These are phyloP conservation scores for Helianthus annuus DNA, from an alignment of 129 eudicot species.

Conservation along the genomic window DNA sequence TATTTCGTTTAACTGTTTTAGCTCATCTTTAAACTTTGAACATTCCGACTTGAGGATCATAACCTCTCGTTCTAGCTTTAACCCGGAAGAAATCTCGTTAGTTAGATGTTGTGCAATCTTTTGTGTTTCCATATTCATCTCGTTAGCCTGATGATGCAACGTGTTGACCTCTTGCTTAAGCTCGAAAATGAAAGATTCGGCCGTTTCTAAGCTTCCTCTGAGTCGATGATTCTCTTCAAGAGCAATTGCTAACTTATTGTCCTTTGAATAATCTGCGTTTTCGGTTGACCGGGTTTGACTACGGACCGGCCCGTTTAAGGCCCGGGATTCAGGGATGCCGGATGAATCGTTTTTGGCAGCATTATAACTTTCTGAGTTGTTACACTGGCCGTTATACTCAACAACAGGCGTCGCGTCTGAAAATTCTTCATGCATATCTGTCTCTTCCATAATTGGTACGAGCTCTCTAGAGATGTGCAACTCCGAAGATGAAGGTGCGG, in stretches of 20 bases:
- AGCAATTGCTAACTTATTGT: constrained; percentile 57
- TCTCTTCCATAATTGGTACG: constrained; percentile 50
- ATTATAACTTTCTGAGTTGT: constrained; percentile 61
- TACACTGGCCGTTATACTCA: constrained; percentile 63
- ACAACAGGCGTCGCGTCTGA: constrained; percentile 55
- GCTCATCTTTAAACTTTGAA: constrained; percentile 58
- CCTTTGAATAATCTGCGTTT: constrained; percentile 49
- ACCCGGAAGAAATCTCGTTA: constrained; percentile 60
- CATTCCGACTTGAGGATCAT: constrained; percentile 64
- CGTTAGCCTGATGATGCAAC: constrained; percentile 66
- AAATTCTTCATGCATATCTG: constrained; percentile 47
- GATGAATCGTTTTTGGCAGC: constrained; percentile 68
- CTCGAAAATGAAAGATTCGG: constrained; percentile 70
- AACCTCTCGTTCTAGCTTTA: constrained; percentile 70
- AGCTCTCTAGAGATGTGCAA: constrained; percentile 45
- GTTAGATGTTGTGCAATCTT: constrained; percentile 53
- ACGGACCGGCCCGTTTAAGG: constrained; percentile 6
- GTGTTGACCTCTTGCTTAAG: constrained; percentile 70
- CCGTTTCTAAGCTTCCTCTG: constrained; percentile 61
- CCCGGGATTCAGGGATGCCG: constrained; percentile 52
- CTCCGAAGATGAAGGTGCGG: constrained; percentile 42
- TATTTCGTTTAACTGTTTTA: constrained; percentile 46
- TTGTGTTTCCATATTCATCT: constrained; percentile 63
- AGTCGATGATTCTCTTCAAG: constrained; percentile 68
- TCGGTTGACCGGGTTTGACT: constrained; percentile 34